phyloP scores from a whole-genome alignment of 176 grass and related monocot species.

The maize (Zea mays) region Zm-B73-REFERENCE-NAM-5.0 NC_050097.1:189305501-189306000 shows the following conservation, averaged over 20 bases:
- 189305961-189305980: too few relatives aligned
- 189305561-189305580: background rate
- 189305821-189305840: too few relatives aligned
- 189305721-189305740: background rate
- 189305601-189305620: background rate
- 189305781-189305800: background rate
- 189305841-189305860: too few relatives aligned
- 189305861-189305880: background rate
- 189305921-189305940: too few relatives aligned
- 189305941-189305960: too few relatives aligned
- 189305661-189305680: background rate
- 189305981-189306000: too few relatives aligned
- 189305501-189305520: background rate
- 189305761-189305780: background rate
- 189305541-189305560: constrained; percentile 27
- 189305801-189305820: too few relatives aligned
- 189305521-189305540: too few relatives aligned
- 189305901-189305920: too few relatives aligned
- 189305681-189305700: background rate
- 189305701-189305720: background rate
- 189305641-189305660: background rate
- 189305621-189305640: too few relatives aligned
- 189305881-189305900: background rate
- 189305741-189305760: too few relatives aligned
- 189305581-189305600: background rate